phyloP scores from a whole-genome alignment of 371 early-diverging fungal species.

The Rhizomucor pusillus region DNA sequence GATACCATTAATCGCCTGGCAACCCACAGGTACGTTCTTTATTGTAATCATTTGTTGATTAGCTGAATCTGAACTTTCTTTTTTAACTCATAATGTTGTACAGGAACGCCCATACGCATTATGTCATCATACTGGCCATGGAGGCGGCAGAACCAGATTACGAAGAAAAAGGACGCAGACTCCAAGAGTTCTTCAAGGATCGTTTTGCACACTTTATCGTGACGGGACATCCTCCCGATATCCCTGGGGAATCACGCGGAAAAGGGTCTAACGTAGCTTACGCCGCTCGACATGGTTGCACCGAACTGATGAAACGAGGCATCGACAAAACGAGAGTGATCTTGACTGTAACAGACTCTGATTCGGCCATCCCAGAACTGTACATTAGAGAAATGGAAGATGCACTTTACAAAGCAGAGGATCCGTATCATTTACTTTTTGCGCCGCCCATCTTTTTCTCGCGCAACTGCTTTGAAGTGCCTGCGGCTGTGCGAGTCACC shows the following conservation, averaged over 20 bases:
- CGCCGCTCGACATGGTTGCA: constrained; percentile 52
- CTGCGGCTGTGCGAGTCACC: constrained; percentile 71
- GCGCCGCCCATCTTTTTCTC: constrained; percentile 78
- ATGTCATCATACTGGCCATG: constrained; percentile 74
- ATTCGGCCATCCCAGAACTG: constrained; percentile 45
- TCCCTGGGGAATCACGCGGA: constrained; percentile 74
- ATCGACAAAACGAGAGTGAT: constrained; percentile 51
- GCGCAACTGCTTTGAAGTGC: constrained; percentile 71
- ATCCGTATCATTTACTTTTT: constrained; percentile 54
- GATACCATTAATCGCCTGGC: constrained; percentile 45
- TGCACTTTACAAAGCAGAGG: constrained; percentile 30
- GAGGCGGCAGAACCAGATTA: constrained; percentile 64
- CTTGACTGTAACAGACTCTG: constrained; percentile 55
- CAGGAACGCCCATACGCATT: constrained; percentile 41
- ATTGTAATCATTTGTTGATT: neutral
- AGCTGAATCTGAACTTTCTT: constrained; percentile 2
- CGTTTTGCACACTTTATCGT: constrained; percentile 49
- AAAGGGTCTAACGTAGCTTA: constrained; percentile 76
- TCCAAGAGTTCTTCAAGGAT: constrained; percentile 50
- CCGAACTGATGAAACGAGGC: constrained; percentile 27
- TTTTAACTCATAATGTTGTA: constrained; percentile 4
- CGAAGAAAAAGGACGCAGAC: constrained; percentile 56
- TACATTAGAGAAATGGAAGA: constrained; percentile 44
- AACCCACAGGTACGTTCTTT: constrained; percentile 31
- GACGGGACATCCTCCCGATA: constrained; percentile 67